Percentiles rank a stretch among this genome's conserved stretches.
Evolutionary conservation across 768 basidiomycete genomes (phyloP).

Genomic region (Jaapia argillacea): DNA sequence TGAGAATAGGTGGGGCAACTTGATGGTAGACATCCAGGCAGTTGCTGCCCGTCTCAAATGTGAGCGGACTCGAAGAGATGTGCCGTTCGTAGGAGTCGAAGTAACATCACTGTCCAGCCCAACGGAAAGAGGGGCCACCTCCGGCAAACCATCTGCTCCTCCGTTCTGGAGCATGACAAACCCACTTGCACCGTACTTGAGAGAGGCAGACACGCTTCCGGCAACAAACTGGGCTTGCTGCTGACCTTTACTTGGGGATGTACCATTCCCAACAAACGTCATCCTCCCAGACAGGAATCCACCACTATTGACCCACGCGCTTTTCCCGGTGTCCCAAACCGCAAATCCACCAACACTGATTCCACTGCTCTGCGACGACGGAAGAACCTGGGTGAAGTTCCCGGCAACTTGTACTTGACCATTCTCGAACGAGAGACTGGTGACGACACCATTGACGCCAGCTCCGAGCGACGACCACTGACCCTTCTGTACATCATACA

Average conservation of each 20-base stretch:
- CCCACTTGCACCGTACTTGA: constrained; percentile 66
- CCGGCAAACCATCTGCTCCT: constrained; percentile 36
- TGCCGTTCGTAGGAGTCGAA: constrained; percentile 19
- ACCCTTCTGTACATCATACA: constrained; percentile 57
- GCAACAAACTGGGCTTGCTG: constrained; percentile 50
- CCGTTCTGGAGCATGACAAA: constrained; percentile 72
- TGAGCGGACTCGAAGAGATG: constrained; percentile 28
- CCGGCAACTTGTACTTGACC: constrained; percentile 59
- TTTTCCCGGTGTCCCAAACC: constrained; percentile 51
- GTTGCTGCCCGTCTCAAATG: constrained; percentile 24
- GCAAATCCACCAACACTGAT: constrained; percentile 53
- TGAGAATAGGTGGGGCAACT: constrained; percentile 32
- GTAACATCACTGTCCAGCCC: constrained; percentile 35
- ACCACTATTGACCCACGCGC: constrained; percentile 63
- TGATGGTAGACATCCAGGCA: constrained; percentile 40
- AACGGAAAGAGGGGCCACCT: constrained; percentile 50
- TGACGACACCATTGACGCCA: constrained; percentile 74
- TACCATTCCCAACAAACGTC: constrained; percentile 59
- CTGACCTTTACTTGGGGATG: constrained; percentile 31
- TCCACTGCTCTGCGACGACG: constrained; percentile 25
- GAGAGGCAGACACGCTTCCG: constrained; percentile 48
- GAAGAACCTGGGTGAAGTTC: constrained; percentile 51
- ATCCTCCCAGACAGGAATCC: constrained; percentile 68
- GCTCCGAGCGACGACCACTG: constrained; percentile 61
- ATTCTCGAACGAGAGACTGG: constrained; percentile 39